These are phyloP conservation scores for Penicillium thymicola DNA, from an alignment of 2,329 filamentous ascomycete species.

Conservation along the genomic window DNA sequence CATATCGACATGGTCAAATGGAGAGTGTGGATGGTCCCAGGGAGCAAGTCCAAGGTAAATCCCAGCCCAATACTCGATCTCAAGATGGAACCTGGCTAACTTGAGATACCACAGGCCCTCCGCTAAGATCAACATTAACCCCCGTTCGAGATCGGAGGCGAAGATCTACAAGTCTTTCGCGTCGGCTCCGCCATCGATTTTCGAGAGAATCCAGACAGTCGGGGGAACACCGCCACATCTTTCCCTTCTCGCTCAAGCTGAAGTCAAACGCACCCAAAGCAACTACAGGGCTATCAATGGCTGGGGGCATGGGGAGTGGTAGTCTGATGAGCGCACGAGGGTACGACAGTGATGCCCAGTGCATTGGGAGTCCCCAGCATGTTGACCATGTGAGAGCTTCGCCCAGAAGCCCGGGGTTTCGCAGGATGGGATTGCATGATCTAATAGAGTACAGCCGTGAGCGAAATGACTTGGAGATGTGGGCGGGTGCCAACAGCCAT, in stretches of 20 bases:
- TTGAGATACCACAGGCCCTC: neutral
- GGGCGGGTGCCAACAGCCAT: neutral
- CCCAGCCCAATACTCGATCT: neutral
- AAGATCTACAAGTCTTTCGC: slow-evolving; percentile 24
- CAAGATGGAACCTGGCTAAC: neutral
- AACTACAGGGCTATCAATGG: slow-evolving; percentile 2
- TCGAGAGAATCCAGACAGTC: slow-evolving; percentile 30
- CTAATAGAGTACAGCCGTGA: slow-evolving; percentile 23
- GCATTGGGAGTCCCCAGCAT: slow-evolving; percentile 34
- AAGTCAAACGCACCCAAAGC: slow-evolving; percentile 12
- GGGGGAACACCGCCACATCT: slow-evolving; percentile 15
- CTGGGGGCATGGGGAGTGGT: slow-evolving; percentile 31
- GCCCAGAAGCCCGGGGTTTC: slow-evolving; percentile 4
- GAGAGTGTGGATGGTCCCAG: neutral
- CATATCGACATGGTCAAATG: slow-evolving; percentile 9
- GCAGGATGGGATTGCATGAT: slow-evolving; percentile 17
- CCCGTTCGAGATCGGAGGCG: slow-evolving; percentile 9
- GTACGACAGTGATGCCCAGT: slow-evolving; percentile 45
- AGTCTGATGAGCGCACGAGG: slow-evolving; percentile 38
- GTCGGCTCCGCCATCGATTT: slow-evolving; percentile 32
- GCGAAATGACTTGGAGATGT: slow-evolving; percentile 10
- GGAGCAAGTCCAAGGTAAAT: slow-evolving; percentile 13
- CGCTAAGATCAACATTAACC: slow-evolving; percentile 7
- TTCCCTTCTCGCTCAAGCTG: slow-evolving; percentile 20
- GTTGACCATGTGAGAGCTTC: slow-evolving; percentile 4